Percentiles rank a stretch among this genome's conserved stretches.
Conservation (phyloP, 331 rosid species). For the Rosa hybrid region DNA sequence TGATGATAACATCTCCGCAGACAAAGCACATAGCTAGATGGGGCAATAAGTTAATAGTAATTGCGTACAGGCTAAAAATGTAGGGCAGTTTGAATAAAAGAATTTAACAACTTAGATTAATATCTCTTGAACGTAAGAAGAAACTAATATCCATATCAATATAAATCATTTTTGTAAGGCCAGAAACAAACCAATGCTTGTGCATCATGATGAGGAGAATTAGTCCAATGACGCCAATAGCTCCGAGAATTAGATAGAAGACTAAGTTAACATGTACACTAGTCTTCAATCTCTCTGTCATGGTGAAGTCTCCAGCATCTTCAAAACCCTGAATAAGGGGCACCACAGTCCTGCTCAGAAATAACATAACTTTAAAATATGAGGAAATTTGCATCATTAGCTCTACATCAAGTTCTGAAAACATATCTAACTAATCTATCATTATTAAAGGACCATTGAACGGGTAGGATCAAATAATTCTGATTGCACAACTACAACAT, state of each 20-base stretch:
- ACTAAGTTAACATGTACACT: constrained; percentile 81
- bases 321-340: constrained; percentile 99
- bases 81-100: background rate
- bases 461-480: constrained; percentile 13
- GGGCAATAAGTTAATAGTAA: background rate
- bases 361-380: constrained; percentile 37
- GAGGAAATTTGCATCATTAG: constrained; percentile 41
- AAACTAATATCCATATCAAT: constrained; percentile 16
- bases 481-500: background rate
- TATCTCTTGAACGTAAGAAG: constrained; percentile 14
- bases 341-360: constrained; percentile 88
- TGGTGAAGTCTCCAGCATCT: constrained; percentile 95
- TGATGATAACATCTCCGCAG: background rate
- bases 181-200: constrained; percentile 60
- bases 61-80: background rate
- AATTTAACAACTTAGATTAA: background rate
- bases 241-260: constrained; percentile 78
- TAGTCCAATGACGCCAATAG: constrained; percentile 71
- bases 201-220: constrained; percentile 69
- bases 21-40: background rate
- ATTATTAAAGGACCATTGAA: constrained; percentile 9
- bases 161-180: constrained; percentile 27
- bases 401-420: constrained; percentile 4
- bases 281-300: constrained; percentile 87
- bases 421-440: background rate